Evolutionary conservation across 176 grass and related monocot genomes (phyloP).

Genomic region (Hyparrhenia diplandra): DNA sequence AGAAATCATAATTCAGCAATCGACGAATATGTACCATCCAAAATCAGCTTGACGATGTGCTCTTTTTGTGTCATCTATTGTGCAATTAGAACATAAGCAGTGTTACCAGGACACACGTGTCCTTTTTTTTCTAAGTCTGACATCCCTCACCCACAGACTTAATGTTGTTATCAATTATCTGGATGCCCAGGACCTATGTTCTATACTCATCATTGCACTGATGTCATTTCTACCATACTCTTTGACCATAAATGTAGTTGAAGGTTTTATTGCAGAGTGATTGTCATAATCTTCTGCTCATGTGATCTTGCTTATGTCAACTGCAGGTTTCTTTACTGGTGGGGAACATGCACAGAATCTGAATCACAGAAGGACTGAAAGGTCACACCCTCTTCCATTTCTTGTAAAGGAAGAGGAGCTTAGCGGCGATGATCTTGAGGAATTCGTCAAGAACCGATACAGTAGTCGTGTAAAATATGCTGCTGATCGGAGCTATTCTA

Average conservation of each 20-base stretch:
- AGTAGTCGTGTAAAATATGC: conserved; percentile 46
- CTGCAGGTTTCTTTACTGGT: conserved; percentile 39
- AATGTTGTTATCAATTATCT: background rate
- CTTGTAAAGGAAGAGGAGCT: conserved; percentile 87
- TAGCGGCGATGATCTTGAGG: conserved; percentile 92
- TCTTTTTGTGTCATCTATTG: background rate
- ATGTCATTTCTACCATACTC: background rate
- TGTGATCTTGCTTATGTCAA: background rate
- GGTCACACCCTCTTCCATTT: conserved; percentile 77
- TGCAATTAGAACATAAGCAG: background rate
- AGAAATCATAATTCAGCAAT: background rate
- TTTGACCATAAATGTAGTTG: background rate
- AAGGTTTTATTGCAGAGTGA: conserved; percentile 2
- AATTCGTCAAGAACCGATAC: conserved; percentile 71
- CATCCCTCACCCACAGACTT: background rate
- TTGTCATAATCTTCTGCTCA: conserved; percentile 1
- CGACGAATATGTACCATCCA: background rate
- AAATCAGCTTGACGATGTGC: background rate
- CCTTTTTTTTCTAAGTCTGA: background rate
- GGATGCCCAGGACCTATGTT: background rate
- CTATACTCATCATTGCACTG: background rate
- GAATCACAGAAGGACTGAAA: conserved; percentile 44
- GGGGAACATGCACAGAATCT: conserved; percentile 25
- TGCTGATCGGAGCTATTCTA: conserved; percentile 39
- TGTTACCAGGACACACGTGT: background rate